Base-by-base conservation (phyloP, 2,329 filamentous ascomycete species). In the Fusarium bulbicola region DNA sequence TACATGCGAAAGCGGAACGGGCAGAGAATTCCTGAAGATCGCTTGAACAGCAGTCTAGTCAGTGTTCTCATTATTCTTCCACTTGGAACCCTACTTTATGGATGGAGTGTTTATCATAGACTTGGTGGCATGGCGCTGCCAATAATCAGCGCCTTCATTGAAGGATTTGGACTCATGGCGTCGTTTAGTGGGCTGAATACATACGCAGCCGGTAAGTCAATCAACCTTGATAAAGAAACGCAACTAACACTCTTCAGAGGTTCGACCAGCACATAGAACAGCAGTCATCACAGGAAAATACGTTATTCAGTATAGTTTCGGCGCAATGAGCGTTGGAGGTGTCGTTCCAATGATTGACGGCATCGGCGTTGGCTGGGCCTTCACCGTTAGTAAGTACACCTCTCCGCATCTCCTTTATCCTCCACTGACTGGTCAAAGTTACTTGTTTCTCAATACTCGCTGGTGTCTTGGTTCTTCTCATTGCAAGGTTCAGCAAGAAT, bases 141-240 rank as follows among this genome's bases (percentile, higher is more conserved):
- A 0, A 77, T 82, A 26, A 70, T 82, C 3, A 77, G 76, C 12
- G 76, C 78, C 0, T 83, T 83, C 28, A 71, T 79, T 5, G 72
- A 80, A 18, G 82, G 81, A 0, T 66, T 79, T 21, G 82, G 82
- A 1, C 69, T 84, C 5, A 80, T 84, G 79, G 77, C 76, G 12
- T 80, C 81, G 1, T 84, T 83, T 34, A 82, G 79, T 26, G 80
- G 80, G 6, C 56, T 84, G 24, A 84, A 84, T 60, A 84, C 82
- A 1, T 84, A 83, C 59, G 79, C 80, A 40, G 81, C 81, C 20
- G 82, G 81, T 82, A 70, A 54, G 77, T 56, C 21, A 6, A 28
- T 6, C 10, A 7, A 4, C 0, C 1, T 7, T 0, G 1, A 4
- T 3, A 4, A 2, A 3, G 3, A 2, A 1, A 10, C 4, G 1